Conservation (phyloP, 164 flowering plant species). For the Berberis thunbergii region DNA sequence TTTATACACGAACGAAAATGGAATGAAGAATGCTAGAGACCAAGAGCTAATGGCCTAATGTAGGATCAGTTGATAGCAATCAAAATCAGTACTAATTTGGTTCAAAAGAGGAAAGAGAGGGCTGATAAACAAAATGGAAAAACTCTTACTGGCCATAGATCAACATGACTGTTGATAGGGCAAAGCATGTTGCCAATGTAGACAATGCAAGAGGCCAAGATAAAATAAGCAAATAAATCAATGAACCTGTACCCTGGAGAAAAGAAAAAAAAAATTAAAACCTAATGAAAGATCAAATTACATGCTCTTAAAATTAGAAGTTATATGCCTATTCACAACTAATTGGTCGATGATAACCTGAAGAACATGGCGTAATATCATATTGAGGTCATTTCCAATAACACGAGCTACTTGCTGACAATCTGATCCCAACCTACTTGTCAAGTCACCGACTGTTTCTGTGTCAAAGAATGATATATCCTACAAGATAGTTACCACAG, state of each 20-base stretch:
- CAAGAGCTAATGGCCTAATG: no score
- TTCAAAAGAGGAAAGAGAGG: not conserved
- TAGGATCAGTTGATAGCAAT: no score
- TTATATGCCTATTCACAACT: not conserved
- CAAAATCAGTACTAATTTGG: no score
- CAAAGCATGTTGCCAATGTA: conserved; percentile 52
- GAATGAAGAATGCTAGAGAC: no score
- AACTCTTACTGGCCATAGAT: conserved; percentile 68
- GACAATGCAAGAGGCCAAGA: conserved; percentile 86
- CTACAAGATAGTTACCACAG: conserved; percentile 26
- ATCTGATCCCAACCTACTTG: conserved; percentile 94
- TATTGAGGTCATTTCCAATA: conserved; percentile 86
- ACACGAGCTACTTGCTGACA: conserved; percentile 96
- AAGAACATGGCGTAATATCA: conserved; percentile 68
- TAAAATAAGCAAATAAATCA: conserved; percentile 64
- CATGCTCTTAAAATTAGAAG: conserved; percentile 3
- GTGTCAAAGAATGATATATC: conserved; percentile 84
- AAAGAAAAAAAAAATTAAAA: conserved; percentile 3
- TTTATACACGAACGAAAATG: no score
- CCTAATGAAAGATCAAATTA: conserved; percentile 3
- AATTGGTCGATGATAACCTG: conserved; percentile 43
- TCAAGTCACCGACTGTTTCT: conserved; percentile 86
- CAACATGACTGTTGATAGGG: conserved; percentile 49
- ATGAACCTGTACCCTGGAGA: conserved; percentile 70
- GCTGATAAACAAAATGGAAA: not conserved